Evolutionary conservation across 139 green algal genomes (phyloP).

Genomic region (Coelastrella sp.): DNA sequence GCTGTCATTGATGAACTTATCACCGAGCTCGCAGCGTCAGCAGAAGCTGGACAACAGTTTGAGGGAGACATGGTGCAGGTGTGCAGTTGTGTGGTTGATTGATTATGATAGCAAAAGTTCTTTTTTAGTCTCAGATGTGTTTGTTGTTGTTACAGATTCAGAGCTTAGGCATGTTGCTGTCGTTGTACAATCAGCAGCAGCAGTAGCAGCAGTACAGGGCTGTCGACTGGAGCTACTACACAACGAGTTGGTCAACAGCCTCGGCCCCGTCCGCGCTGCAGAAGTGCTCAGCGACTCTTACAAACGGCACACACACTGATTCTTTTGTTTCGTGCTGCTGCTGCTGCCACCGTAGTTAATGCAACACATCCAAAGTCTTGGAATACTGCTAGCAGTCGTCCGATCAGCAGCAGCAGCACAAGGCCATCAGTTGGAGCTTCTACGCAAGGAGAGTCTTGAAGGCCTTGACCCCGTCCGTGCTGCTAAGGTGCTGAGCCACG

Average conservation of each 20-base stretch:
- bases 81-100: slow-evolving; percentile 56
- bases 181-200: no score
- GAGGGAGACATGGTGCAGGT: slow-evolving; percentile 85
- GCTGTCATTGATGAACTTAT: slow-evolving; percentile 77
- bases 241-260: no score
- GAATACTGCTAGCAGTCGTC: neutral
- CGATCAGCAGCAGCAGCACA: slow-evolving; percentile 17
- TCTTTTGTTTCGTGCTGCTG: neutral
- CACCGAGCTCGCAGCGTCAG: slow-evolving; percentile 42
- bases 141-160: no score
- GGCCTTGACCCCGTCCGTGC: slow-evolving; percentile 66
- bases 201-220: no score
- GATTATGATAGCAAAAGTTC: no score
- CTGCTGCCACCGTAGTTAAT: slow-evolving; percentile 9
- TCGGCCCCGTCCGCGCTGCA: no score
- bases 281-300: neutral
- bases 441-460: slow-evolving; percentile 84
- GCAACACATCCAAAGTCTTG: slow-evolving; percentile 15
- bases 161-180: no score
- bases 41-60: slow-evolving; percentile 61
- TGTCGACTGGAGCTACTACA: no score
- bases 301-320: neutral
- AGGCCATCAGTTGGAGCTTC: slow-evolving; percentile 76
- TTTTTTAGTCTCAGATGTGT: no score
- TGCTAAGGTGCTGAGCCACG: slow-evolving; percentile 74